Conservation (phyloP, 257 asterid species). For the Nicotiana undulata region DNA sequence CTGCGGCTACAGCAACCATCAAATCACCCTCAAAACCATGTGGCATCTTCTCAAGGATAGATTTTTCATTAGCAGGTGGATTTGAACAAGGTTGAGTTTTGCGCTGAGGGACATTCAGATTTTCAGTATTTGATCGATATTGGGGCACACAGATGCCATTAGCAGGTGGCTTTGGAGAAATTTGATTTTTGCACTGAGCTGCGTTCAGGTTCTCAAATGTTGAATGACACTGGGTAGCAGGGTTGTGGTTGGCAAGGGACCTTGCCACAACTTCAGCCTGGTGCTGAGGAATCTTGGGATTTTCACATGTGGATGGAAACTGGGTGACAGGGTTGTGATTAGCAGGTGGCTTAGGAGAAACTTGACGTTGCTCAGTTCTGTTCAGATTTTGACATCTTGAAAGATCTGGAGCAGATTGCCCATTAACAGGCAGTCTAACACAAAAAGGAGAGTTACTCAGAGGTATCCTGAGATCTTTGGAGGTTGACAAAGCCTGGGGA, state of each 20-base stretch:
- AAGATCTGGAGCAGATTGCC: neutral
- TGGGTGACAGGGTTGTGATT: neutral
- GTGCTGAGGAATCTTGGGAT: neutral
- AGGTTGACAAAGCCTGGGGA: neutral
- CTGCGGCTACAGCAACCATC: constrained; percentile 32
- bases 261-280: neutral
- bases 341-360: neutral
- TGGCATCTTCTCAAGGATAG: constrained; percentile 2
- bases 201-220: neutral
- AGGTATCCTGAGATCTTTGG: neutral
- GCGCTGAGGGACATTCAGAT: neutral
- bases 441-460: neutral
- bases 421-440: neutral
- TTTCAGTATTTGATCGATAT: neutral
- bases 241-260: neutral
- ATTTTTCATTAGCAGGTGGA: constrained; percentile 5
- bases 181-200: neutral
- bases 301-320: neutral
- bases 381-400: neutral
- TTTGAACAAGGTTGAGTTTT: neutral
- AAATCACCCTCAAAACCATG: constrained; percentile 12
- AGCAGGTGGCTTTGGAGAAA: neutral
- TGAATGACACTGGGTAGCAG: neutral
- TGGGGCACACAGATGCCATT: neutral
- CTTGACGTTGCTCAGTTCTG: neutral